These are phyloP conservation scores for Biscogniauxia sp. DNA, from an alignment of 2,329 filamentous ascomycete genomes.

Conservation along the genomic window DNA sequence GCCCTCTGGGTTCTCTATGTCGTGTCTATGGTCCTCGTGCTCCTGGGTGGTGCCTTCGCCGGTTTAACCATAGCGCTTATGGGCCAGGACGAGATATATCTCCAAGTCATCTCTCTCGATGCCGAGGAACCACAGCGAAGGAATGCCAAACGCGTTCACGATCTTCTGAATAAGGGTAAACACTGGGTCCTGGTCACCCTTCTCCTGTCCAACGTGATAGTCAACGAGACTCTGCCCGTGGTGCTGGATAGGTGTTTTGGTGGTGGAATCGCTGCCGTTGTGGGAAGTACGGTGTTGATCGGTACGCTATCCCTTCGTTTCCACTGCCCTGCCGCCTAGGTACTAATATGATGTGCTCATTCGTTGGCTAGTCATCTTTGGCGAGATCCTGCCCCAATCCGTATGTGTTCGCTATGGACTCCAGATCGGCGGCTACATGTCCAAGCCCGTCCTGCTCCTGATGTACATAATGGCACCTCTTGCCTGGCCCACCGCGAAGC, in stretches of 20 bases:
- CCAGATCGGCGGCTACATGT: constrained; percentile 91
- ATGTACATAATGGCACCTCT: constrained; percentile 92
- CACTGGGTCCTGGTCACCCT: constrained; percentile 98
- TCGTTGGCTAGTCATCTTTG: constrained; percentile 77
- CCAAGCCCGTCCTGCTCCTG: constrained; percentile 77
- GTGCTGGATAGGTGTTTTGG: constrained; percentile 91
- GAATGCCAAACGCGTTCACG: constrained; percentile 78
- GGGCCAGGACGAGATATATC: constrained; percentile 89
- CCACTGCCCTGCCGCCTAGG: constrained; percentile 5
- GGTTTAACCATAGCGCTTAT: constrained; percentile 82
- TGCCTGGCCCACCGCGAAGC: constrained; percentile 92
- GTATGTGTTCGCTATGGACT: constrained; percentile 95
- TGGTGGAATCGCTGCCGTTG: constrained; percentile 88
- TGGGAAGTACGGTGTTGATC: constrained; percentile 91
- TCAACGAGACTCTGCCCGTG: constrained; percentile 94
- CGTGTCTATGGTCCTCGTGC: constrained; percentile 75
- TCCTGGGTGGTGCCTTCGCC: constrained; percentile 89
- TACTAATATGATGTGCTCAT: too few relatives aligned
- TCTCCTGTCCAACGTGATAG: constrained; percentile 93
- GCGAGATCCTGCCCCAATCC: constrained; percentile 93
- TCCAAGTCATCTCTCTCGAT: constrained; percentile 89
- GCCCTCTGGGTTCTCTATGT: constrained; percentile 78
- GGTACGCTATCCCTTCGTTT: constrained; percentile 54
- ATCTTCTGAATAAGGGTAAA: constrained; percentile 81
- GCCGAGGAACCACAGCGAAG: constrained; percentile 80